Base-by-base conservation (phyloP, 2,329 filamentous ascomycete genomes). In the Paraconiothyrium brasiliense region DNA sequence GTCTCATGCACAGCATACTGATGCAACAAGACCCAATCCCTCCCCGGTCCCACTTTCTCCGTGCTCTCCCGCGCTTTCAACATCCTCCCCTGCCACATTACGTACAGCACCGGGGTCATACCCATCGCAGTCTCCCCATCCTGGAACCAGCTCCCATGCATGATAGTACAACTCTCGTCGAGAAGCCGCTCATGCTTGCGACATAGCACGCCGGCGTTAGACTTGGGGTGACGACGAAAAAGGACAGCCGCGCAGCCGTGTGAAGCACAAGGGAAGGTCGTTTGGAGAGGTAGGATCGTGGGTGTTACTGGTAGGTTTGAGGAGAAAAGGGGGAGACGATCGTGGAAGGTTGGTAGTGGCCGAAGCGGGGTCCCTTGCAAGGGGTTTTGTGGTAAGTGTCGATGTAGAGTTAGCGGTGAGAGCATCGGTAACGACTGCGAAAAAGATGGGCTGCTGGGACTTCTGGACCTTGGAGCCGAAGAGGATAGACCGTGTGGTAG, bases 41-140 rank as follows among this genome's bases (percentile, higher is more conserved):
- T 10, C 13, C 13, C 35, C 35, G 13, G 16, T 41, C 14, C 16
- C 14, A 16, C 10, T 41, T 41, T 7, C 37, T 14, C 14, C 39
- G 14, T 16, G n/a, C 9, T n/a, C 14, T 41, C n/a, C 39, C 39
- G 13, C 39, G n/a, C 9, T n/a, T 16, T 41, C n/a, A 52, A 4
- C 49, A 52, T 52, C 34, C 34, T 24, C n/a, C 49, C 49, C 20
- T 22, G 14, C n/a, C 11, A 39, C 32, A 52, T 24, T 3, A 39
- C 34, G 8, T 24, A 39, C 10, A 14, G 7, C 16, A 52, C 20
- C 4, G 49, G 34, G n/a, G 49, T 52, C 11, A 37, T 2, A 4
- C 49, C 49, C n/a, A 37, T 24, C 49, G 49, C n/a, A 37, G n/a
- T 52, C 34, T 52, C 49, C n/a, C 32, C 16, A 32, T 39, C n/a